Evolutionary conservation across 2,329 filamentous ascomycete species (phyloP), one percentile per base, ranked within the genome.

Genomic region (Phyllosticta ampelicida): DNA sequence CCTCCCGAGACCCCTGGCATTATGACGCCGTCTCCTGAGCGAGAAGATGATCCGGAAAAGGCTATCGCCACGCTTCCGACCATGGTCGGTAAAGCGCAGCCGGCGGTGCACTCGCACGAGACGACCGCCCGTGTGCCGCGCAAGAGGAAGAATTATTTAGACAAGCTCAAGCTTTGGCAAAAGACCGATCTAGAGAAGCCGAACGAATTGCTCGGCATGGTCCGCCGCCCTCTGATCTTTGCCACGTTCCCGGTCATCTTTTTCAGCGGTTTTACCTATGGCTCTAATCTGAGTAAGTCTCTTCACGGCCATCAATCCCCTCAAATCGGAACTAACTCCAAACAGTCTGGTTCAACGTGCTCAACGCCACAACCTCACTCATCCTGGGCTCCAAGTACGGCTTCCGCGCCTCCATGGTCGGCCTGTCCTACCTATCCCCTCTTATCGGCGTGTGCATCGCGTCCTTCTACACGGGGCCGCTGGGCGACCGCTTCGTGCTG

Each of bases 321-420:
- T n/a, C n/a, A n/a, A n/a, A n/a, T n/a, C n/a, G n/a, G n/a, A n/a
- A n/a, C n/a, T n/a, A n/a, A n/a, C n/a, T n/a, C n/a, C 23, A 3
- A 26, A 26, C 23, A 26, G 64, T 71, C 54, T 75, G 73, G 72
- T 74, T 74, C 66, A 74, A 74, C 61, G 71, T 76, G 11, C 70
- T 75, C 56, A 75, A 76, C 60, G 73, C 65, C 5, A 75, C 74
- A 1, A 64, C 72, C 1, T 74, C 71, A 1, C 62, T 74, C 1
- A 73, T 74, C 56, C 68, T 76, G 5, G 60, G 58, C 28, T 66
- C 63, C n/a, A 60, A 65, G 2, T 76, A 76, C 63, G 65, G 67
- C 57, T 75, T 75, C 62, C 55, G 62, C 2, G 62, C 72, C 10
- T 68, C 64, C 48, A 71, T 72, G 63, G 73, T 74, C 48, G 73